Evolutionary conservation across 2,329 filamentous ascomycete species (phyloP), one percentile per base, ranked within the genome.

Genomic region (Hypomyces rosellus): DNA sequence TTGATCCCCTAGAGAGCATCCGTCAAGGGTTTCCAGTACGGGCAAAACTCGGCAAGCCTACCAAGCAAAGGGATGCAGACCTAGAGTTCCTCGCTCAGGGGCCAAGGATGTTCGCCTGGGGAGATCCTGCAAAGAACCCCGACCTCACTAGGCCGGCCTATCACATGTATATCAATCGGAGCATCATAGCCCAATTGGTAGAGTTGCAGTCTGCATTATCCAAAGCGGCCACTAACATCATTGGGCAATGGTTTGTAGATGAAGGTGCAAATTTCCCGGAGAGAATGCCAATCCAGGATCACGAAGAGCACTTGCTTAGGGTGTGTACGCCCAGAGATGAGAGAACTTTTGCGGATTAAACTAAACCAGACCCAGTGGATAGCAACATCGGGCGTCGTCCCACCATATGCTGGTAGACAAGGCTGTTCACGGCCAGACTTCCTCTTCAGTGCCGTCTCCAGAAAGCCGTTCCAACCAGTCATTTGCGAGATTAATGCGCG

Each of bases 401-500:
- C 46, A 30, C 22, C n/a, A 30, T 49, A 49, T 43, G 39, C 46
- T 13, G 46, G 46, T 1, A 44, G 46, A 20, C 2, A 44, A 44
- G 46, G 46, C 6, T 43, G 37, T 42, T 49, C 38, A 33, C 46
- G 46, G 14, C 38, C 46, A 43, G 39, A 44, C n/a, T 43, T 49
- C 34, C 30, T 49, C 30, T 49, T 49, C n/a, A 18, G 22, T n/a
- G 39, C 37, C 16, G 34, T 20, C 15, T 49, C 39, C 5, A 3
- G 11, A 16, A 37, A 3, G 4, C 30, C 38, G 34, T 42, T 8
- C 34, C 25, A 49, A 12, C 46, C 46, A 4, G 22, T 44, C 15
- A 37, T 49, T 30, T 49, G 46, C 22, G 46, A 49, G 46, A 37
- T 49, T 1, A 49, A 44, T 43, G 25, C 46, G n/a, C 46, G 39